A percentile compares a stretch with the other conserved stretches of the same genome.
phyloP scores from a whole-genome alignment of 2,329 filamentous ascomycete genomes.

The Sporothrix brunneoviolacea region DNA sequence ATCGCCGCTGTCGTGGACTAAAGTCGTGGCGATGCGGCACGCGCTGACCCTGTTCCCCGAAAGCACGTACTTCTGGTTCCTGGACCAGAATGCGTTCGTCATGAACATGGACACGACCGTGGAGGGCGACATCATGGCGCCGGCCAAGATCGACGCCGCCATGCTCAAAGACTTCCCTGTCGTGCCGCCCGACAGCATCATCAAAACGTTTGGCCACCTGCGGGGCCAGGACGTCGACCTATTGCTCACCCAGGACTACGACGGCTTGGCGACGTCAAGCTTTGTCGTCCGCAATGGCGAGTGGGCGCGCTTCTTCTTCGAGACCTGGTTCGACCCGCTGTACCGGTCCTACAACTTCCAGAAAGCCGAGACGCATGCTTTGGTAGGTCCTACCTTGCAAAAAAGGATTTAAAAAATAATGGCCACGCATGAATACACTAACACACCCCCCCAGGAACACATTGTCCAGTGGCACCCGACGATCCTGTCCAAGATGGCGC shows the following conservation, averaged over 20 bases:
- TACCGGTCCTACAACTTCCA: conserved; percentile 95
- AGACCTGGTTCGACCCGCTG: conserved; percentile 92
- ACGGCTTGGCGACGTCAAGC: conserved; percentile 69
- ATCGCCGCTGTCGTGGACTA: conserved; percentile 60
- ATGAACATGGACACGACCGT: conserved; percentile 72
- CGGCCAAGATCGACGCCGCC: conserved; percentile 59
- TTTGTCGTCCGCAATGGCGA: conserved; percentile 77
- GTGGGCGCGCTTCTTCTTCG: conserved; percentile 87
- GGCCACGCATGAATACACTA: neutral
- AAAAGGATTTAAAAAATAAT: too few relatives aligned
- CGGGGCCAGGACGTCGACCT: conserved; percentile 71
- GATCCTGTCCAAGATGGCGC: conserved; percentile 78
- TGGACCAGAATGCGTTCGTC: conserved; percentile 79
- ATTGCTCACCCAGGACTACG: conserved; percentile 75
- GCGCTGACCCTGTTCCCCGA: conserved; percentile 75
- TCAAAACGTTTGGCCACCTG: conserved; percentile 86
- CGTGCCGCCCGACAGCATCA: conserved; percentile 92
- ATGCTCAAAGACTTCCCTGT: conserved; percentile 85
- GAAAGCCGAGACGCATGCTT: conserved; percentile 83
- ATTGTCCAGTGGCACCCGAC: conserved; percentile 96
- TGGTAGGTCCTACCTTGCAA: conserved; percentile 51
- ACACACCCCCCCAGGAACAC: conserved; percentile 55
- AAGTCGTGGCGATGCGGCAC: conserved; percentile 80
- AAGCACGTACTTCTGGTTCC: conserved; percentile 76
- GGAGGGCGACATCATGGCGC: conserved; percentile 62